Base-by-base conservation (phyloP, 345 rosid species). In the Anacardium occidentale region DNA sequence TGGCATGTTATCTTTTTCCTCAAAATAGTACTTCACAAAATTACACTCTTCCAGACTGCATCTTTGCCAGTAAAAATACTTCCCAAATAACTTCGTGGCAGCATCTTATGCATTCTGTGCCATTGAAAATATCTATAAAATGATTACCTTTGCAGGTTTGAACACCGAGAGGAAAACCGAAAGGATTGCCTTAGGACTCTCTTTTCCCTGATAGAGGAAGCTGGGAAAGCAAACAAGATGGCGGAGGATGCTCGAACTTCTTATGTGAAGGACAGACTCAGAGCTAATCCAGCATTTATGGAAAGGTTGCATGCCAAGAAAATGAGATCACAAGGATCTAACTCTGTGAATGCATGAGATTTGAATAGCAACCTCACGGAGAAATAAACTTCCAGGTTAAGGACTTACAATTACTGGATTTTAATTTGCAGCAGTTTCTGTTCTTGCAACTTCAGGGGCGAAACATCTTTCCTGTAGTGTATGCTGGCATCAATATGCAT, bases 101-200 rank as follows among this genome's bases (percentile, higher is more conserved):
- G 72, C 25, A 34, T 44, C 29, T 2, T 25, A 52, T 50, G 26
- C 55, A 60, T 25, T 62, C 21, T 52, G 14, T 42, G 25, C 50
- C 8, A 18, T 64, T 6, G 32, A 44, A 67, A 7, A 21, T 3
- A 29, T 32, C 45, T 24, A 7, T 6, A 6, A 10, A 68, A 69
- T 4, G 21, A 61, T 20, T 7, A n/a, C 15, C 10, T 75, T 85
- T 62, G 52, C 87, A 92, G 96, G 87, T 95, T 87, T 81, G 99
- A 95, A 81, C 91, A 95, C 57, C 80, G 98, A 44, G 98, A 95
- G 75, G 99, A 95, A 82, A 95, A 95, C 84, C 82, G 98, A 72
- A 95, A 92, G 80, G 99, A 92, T 78, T 95, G 97, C 81, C 86
- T 92, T 29, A 80, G 96, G 81, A 92, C 94, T 34, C 87, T 95